Conservation (phyloP, 331 rosid genomes). For the Quercus phellos region DNA sequence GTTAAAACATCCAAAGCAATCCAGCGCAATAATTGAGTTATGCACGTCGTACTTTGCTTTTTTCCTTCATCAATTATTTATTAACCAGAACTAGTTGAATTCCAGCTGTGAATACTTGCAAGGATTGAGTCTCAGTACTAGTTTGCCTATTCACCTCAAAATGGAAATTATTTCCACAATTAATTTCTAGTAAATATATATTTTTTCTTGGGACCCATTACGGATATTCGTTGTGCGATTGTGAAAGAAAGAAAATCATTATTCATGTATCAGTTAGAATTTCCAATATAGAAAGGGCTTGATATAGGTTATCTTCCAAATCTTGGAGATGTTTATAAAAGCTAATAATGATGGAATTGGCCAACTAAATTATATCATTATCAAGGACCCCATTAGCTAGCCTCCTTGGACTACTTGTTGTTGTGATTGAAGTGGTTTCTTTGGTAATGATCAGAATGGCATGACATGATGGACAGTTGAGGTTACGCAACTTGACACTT, state of each 20-base stretch:
- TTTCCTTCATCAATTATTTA: neutral
- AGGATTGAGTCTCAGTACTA: neutral
- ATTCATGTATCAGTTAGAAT: neutral
- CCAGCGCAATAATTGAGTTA: too few relatives aligned
- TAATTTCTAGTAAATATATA: neutral
- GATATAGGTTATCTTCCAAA: neutral
- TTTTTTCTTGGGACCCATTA: neutral
- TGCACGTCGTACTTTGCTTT: too few relatives aligned
- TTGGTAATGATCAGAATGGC: constrained; percentile 14
- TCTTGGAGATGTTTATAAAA: constrained; percentile 4
- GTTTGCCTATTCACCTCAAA: neutral
- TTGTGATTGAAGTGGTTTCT: constrained; percentile 16
- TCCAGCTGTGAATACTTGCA: constrained; percentile 13
- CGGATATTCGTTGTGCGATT: constrained; percentile 6
- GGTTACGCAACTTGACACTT: constrained; percentile 21
- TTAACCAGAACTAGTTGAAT: neutral
- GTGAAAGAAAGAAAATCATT: neutral
- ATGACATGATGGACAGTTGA: constrained; percentile 16
- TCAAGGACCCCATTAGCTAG: constrained; percentile 22
- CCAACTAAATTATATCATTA: constrained; percentile 11
- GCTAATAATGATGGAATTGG: constrained; percentile 20
- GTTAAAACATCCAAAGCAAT: neutral
- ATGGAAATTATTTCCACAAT: constrained; percentile 1
- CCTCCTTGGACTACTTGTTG: constrained; percentile 2
- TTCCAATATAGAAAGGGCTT: constrained; percentile 11